Percentiles rank a stretch among this genome's conserved stretches.
Conservation (phyloP, 1,139 yeast species). For the Yamadazyma atmosphaerica region DNA sequence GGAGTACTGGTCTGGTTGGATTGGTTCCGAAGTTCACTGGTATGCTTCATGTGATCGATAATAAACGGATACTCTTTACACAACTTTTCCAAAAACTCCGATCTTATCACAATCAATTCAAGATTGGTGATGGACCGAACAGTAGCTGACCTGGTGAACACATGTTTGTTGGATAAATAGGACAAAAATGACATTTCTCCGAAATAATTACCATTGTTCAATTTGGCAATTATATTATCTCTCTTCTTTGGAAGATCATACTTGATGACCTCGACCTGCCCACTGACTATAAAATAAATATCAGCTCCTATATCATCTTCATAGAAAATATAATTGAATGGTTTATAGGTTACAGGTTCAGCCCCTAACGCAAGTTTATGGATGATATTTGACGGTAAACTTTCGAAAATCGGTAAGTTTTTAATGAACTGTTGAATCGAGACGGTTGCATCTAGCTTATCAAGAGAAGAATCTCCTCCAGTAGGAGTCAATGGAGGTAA, state of each 20-base stretch:
- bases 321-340: slow-evolving; percentile 60
- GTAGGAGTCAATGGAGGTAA: slow-evolving; percentile 6
- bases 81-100: slow-evolving; percentile 50
- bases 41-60: slow-evolving; percentile 56
- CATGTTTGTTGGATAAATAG: slow-evolving; percentile 36
- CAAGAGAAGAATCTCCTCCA: slow-evolving; percentile 6
- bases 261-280: slow-evolving; percentile 70
- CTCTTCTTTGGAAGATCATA: slow-evolving; percentile 20
- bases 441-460: slow-evolving; percentile 44
- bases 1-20: slow-evolving; percentile 5
- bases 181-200: slow-evolving; percentile 76
- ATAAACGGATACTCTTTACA: slow-evolving; percentile 60
- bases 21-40: slow-evolving; percentile 53
- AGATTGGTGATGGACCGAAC: slow-evolving; percentile 61
- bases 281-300: slow-evolving; percentile 64
- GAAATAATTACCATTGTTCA: slow-evolving; percentile 64
- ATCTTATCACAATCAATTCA: slow-evolving; percentile 59
- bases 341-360: slow-evolving; percentile 52
- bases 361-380: slow-evolving; percentile 65
- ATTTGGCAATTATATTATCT: slow-evolving; percentile 47
- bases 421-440: slow-evolving; percentile 58
- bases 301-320: slow-evolving; percentile 63
- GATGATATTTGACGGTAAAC: slow-evolving; percentile 55
- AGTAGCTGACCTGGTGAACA: slow-evolving; percentile 53
- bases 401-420: slow-evolving; percentile 57